A percentile compares a stretch with the other conserved stretches of the same genome.
phyloP scores from a whole-genome alignment of 2,329 filamentous ascomycete genomes.

The Ophiostoma fasciatum region DNA sequence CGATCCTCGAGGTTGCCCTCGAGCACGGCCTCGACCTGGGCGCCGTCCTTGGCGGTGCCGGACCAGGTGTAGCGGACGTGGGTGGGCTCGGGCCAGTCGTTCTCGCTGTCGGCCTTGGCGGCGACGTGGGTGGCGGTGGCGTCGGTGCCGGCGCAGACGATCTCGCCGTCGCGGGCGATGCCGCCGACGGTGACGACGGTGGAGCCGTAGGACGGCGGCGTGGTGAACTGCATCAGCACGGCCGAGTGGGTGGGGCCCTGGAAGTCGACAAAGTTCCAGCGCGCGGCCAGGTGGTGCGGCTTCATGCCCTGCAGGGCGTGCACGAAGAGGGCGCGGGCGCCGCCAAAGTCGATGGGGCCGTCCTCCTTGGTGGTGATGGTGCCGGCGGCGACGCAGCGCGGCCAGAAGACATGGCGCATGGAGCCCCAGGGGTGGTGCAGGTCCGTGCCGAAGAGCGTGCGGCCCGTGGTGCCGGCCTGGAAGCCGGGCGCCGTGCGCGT shows the following conservation, averaged over 20 bases:
- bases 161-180: slow-evolving; percentile 65
- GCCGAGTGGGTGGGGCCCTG: slow-evolving; percentile 78
- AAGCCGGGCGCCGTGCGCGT: slow-evolving; percentile 67
- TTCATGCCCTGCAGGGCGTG: slow-evolving; percentile 97
- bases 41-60: slow-evolving; percentile 63
- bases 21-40: slow-evolving; percentile 53
- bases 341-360: slow-evolving; percentile 68
- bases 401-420: slow-evolving; percentile 93
- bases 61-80: slow-evolving; percentile 63
- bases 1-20: slow-evolving; percentile 54
- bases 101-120: slow-evolving; percentile 57
- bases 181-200: slow-evolving; percentile 74
- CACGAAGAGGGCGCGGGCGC: slow-evolving; percentile 65
- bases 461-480: slow-evolving; percentile 71
- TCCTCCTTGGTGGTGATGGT: slow-evolving; percentile 70
- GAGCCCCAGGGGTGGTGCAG: slow-evolving; percentile 74
- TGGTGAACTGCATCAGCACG: slow-evolving; percentile 90
- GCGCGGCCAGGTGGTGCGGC: slow-evolving; percentile 83
- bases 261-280: slow-evolving; percentile 90
- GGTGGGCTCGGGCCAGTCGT: slow-evolving; percentile 79
- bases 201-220: slow-evolving; percentile 79
- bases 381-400: slow-evolving; percentile 67
- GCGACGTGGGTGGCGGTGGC: slow-evolving; percentile 56
- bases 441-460: slow-evolving; percentile 75
- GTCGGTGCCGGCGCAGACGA: slow-evolving; percentile 55